A percentile compares a stretch with the other conserved stretches of the same genome.
phyloP scores from a whole-genome alignment of 139 green algal species.

The Desmodesmus armatus region DNA sequence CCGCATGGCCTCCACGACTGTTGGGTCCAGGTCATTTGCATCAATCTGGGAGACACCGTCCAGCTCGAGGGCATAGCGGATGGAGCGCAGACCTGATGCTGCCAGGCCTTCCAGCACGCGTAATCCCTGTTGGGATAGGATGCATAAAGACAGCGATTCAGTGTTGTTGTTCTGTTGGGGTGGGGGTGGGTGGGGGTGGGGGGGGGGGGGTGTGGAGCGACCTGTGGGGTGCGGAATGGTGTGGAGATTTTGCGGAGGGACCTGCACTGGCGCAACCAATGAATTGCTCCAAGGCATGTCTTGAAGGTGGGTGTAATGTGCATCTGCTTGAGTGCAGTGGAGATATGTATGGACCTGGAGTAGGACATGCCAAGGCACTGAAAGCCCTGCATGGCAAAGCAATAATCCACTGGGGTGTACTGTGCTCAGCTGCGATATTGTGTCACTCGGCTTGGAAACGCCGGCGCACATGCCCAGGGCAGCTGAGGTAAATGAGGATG shows the following conservation, averaged over 20 bases:
- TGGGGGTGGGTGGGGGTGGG: neutral
- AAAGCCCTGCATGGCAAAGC: slow-evolving; percentile 19
- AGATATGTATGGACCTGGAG: slow-evolving; percentile 37
- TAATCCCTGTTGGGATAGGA: neutral
- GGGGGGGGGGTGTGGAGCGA: neutral
- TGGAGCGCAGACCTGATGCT: slow-evolving; percentile 92
- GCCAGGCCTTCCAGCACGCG: slow-evolving; percentile 92
- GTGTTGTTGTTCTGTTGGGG: no score
- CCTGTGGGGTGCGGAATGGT: neutral
- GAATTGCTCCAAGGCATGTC: no score
- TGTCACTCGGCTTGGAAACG: neutral
- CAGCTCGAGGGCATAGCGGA: slow-evolving; percentile 94
- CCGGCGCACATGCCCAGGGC: slow-evolving; percentile 43
- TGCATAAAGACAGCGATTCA: neutral
- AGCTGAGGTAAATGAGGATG: no score
- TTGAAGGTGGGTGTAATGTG: no score
- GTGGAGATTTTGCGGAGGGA: neutral
- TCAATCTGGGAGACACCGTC: slow-evolving; percentile 75
- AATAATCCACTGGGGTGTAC: slow-evolving; percentile 3
- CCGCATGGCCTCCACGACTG: slow-evolving; percentile 76
- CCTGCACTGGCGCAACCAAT: neutral
- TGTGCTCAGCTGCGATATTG: slow-evolving; percentile 42
- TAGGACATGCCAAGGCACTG: slow-evolving; percentile 15
- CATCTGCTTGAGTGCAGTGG: neutral
- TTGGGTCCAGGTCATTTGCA: slow-evolving; percentile 89